Evolutionary conservation across 495 filamentous ascomycete species (phyloP), one percentile per base, ranked within the genome.

Genomic region (Neurospora cerealis): DNA sequence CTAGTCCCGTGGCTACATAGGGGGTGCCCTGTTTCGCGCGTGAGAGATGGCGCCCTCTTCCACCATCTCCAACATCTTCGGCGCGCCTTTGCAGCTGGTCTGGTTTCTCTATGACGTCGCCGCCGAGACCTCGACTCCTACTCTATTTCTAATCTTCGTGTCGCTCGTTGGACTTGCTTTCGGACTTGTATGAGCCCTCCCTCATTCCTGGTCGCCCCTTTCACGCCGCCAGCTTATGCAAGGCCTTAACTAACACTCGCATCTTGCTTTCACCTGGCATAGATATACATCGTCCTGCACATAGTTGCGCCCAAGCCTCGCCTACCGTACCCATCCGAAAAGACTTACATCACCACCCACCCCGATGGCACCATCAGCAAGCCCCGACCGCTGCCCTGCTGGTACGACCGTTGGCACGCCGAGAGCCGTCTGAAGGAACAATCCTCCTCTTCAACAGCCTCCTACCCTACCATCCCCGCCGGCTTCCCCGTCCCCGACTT

Each of bases 231-330:
- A 39, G 38, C 34, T 70, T 4, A 39, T 39, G 15, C 4, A n/a
- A 36, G 60, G 11, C n/a, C 37, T 40, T n/a, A 9, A 42, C 41
- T 76, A 13, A 66, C 40, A 28, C 15, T 17, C 37, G 32, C 37
- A 72, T 71, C 37, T 32, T 44, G 11, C 28, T 28, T 69, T 11
- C 28, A 28, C 21, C 19, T 15, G 11, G 6, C 38, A 15, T 46
- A 81, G 80, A 83, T 92, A 78, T 96, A 94, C 81, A 74, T 90
- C 71, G 79, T 87, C 70, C 86, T 98, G 72, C 89, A 87, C 76
- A 78, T 93, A 74, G 85, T 95, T 80, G 95, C 95, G 15, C 94
- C 94, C 34, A 87, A 89, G 36, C 96, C 96, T 3, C 93, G 96
- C 62, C 82, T 85, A 11, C 87, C 93, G 4, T 85, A 89, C 32